These are phyloP conservation scores for Serpula lacrymans DNA, from an alignment of 768 basidiomycete species.

Conservation along the genomic window DNA sequence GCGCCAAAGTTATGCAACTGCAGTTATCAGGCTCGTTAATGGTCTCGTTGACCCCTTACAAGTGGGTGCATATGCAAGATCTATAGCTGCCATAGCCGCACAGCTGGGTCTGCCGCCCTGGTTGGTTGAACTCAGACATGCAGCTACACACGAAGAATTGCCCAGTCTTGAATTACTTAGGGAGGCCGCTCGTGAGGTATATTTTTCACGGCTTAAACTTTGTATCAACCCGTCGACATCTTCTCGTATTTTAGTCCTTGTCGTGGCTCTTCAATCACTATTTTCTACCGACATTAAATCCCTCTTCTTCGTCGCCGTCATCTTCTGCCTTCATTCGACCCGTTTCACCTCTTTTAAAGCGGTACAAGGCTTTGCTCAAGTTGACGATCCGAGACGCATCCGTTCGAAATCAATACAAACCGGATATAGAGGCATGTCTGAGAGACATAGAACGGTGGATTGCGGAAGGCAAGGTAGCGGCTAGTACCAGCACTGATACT, in stretches of 20 bases:
- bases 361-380: slow-evolving; percentile 72
- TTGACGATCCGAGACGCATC: slow-evolving; percentile 62
- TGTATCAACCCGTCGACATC: slow-evolving; percentile 1
- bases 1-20: slow-evolving; percentile 76
- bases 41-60: slow-evolving; percentile 95
- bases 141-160: slow-evolving; percentile 93
- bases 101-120: slow-evolving; percentile 84
- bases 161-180: slow-evolving; percentile 79
- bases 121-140: slow-evolving; percentile 92
- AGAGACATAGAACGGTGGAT: slow-evolving; percentile 78
- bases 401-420: slow-evolving; percentile 45
- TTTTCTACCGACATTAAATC: slow-evolving; percentile 73
- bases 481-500: slow-evolving; percentile 44
- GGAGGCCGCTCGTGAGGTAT: slow-evolving; percentile 71
- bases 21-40: slow-evolving; percentile 88
- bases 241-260: slow-evolving; percentile 54
- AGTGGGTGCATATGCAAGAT: slow-evolving; percentile 81
- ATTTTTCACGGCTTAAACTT: slow-evolving; percentile 4
- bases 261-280: slow-evolving; percentile 82
- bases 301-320: slow-evolving; percentile 33
- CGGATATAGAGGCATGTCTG: slow-evolving; percentile 45
- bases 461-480: slow-evolving; percentile 64
- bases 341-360: slow-evolving; percentile 63
- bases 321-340: slow-evolving; percentile 44
- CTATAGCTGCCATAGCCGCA: slow-evolving; percentile 83